phyloP scores from a whole-genome alignment of 1,139 yeast genomes.

The Taphrina communis region DNA sequence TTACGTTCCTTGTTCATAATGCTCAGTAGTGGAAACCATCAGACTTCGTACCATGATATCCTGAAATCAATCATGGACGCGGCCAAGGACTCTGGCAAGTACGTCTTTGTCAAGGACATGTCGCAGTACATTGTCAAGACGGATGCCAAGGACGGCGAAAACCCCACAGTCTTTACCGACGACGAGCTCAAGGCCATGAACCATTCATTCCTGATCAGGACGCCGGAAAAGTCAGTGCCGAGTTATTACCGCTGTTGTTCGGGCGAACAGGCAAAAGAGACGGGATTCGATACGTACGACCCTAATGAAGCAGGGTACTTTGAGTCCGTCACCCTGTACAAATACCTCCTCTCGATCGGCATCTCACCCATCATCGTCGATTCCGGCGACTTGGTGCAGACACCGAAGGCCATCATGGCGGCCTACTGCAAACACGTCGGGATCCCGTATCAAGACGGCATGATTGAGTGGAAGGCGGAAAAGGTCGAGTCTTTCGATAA shows the following conservation, averaged over 20 bases:
- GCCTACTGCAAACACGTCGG: conserved; percentile 47
- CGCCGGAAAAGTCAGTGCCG: conserved; percentile 50
- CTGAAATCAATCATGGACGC: conserved; percentile 29
- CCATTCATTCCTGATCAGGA: conserved; percentile 49
- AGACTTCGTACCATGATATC: conserved; percentile 9
- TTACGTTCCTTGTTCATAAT: conserved; percentile 16
- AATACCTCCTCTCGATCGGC: conserved; percentile 45
- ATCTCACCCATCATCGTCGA: conserved; percentile 48
- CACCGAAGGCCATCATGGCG: conserved; percentile 48
- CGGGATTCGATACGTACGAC: conserved; percentile 48
- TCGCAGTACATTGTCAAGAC: conserved; percentile 38
- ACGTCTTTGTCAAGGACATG: conserved; percentile 40
- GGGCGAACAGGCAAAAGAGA: conserved; percentile 49
- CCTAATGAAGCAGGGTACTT: conserved; percentile 49
- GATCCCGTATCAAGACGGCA: conserved; percentile 46
- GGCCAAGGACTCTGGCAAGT: conserved; percentile 16
- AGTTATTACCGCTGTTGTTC: conserved; percentile 49
- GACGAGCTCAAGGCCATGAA: conserved; percentile 45
- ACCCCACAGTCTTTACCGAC: conserved; percentile 45
- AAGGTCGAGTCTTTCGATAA: conserved; percentile 48
- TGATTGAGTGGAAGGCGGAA: conserved; percentile 48
- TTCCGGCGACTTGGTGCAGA: conserved; percentile 47
- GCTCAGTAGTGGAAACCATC: conserved; percentile 33
- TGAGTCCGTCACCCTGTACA: conserved; percentile 49
- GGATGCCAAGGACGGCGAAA: conserved; percentile 13